Base-by-base conservation (phyloP, 2,329 filamentous ascomycete species). In the Diaporthe australafricana region DNA sequence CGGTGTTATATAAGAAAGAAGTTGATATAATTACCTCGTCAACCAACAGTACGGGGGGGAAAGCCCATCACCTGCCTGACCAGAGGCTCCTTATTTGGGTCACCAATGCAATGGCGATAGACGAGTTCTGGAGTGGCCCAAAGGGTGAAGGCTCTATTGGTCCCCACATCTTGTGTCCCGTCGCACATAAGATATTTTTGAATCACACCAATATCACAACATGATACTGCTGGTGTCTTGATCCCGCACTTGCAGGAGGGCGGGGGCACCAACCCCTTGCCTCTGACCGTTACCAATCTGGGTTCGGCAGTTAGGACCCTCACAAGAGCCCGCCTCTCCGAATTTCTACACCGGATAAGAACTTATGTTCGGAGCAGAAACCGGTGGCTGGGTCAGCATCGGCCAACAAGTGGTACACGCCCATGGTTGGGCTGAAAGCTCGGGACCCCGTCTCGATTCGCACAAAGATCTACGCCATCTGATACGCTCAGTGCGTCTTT, bases 31-130 rank as follows among this genome's bases (percentile, higher is more conserved):
- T 52, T 4, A 30, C 8, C 3, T 20, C 17, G 12, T 53, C 3
- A 17, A 6, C 0, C 12, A 2, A 7, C 11, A 0, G 17, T 52
- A 1, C 27, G n/a, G n/a, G 2, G 17, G 17, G 17, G 7, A 20
- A 3, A 17, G 42, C 1, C 25, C 0, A 14, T 8, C 25, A 20
- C 50, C 50, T 0, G 1, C n/a, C 5, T 53, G 50, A 6, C 20
- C 50, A 30, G 27, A 53, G 17, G 20, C 14, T 17, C 6, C 50
- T 14, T 0, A 6, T 27, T 27, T 12, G 48, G 48, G 22, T 6
- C 0, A 0, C 22, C 12, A 53, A 53, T 20, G 25, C 1, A 5
- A 53, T 4, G 25, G 25, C 50, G 7, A 17, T 9, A 30, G 14
- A 20, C 50, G 5, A 32, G 0, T 8, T 17, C 25, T 53, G 25